phyloP scores from a whole-genome alignment of 2,329 filamentous ascomycete genomes.

The Penicillium hordei region DNA sequence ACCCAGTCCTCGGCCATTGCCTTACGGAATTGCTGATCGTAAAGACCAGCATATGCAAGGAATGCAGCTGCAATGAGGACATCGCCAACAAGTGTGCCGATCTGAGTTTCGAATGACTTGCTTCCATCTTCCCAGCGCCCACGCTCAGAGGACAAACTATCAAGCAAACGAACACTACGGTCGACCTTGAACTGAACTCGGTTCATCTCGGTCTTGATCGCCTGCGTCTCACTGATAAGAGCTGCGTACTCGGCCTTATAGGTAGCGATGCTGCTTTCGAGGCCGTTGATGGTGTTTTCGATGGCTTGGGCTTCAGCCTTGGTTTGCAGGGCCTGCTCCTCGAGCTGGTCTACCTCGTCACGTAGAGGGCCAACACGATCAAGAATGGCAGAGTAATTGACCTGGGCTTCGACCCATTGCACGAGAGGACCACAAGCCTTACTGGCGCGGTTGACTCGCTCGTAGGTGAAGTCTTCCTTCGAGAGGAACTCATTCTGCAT shows the following conservation, averaged over 20 bases:
- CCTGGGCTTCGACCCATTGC: conserved; percentile 95
- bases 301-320: conserved; percentile 92
- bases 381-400: conserved; percentile 95
- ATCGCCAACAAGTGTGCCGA: conserved; percentile 92
- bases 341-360: conserved; percentile 81
- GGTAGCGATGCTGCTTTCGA: conserved; percentile 86
- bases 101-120: conserved; percentile 97
- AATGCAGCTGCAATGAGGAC: conserved; percentile 96
- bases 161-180: conserved; percentile 87
- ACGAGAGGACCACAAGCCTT: conserved; percentile 96
- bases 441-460: conserved; percentile 92
- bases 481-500: conserved; percentile 93
- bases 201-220: conserved; percentile 95
- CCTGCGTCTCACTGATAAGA: conserved; percentile 93
- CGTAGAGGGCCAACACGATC: conserved; percentile 90
- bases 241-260: conserved; percentile 97
- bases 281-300: conserved; percentile 76
- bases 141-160: conserved; percentile 92
- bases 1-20: conserved; percentile 98
- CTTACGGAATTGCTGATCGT: conserved; percentile 97
- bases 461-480: conserved; percentile 93
- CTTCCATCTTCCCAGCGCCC: conserved; percentile 94
- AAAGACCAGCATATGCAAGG: conserved; percentile 93
- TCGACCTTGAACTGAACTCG: conserved; percentile 98
- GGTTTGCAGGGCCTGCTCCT: conserved; percentile 85